Percentiles rank a stretch among this genome's conserved stretches.
phyloP scores from a whole-genome alignment of 2,329 filamentous ascomycete genomes.

The Tolypocladium amazonense region DNA sequence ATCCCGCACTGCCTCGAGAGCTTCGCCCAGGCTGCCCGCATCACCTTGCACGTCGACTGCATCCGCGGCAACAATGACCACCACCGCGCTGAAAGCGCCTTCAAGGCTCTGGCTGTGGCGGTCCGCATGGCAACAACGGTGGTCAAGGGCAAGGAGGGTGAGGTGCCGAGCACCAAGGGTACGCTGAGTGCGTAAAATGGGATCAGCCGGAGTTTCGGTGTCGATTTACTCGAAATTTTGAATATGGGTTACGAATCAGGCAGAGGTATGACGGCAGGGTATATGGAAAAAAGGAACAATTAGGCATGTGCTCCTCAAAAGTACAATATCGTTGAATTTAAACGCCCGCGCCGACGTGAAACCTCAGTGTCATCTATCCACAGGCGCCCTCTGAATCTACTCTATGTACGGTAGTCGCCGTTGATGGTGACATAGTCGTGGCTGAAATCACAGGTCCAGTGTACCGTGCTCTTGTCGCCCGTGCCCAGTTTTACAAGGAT shows the following conservation, averaged over 20 bases:
- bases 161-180: conserved; percentile 93
- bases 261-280: not conserved
- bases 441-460: conserved; percentile 82
- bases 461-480: conserved; percentile 55
- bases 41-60: conserved; percentile 95
- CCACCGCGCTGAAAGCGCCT: conserved; percentile 90
- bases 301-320: not conserved
- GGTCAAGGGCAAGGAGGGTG: conserved; percentile 73
- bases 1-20: conserved; percentile 90
- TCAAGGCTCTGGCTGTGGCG: conserved; percentile 90
- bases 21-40: conserved; percentile 80
- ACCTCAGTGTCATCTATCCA: not conserved
- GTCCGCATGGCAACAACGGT: conserved; percentile 65
- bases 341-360: not conserved
- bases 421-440: conserved; percentile 69
- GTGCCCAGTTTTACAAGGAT: conserved; percentile 66
- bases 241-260: not conserved
- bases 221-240: not conserved
- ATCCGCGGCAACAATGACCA: conserved; percentile 88
- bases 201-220: not conserved
- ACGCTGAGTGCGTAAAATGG: conserved; percentile 53
- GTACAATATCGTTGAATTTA: not conserved
- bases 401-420: conserved; percentile 54
- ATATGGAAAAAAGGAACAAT: not conserved
- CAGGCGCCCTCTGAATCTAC: not conserved